Percentiles rank a stretch among this genome's conserved stretches.
phyloP scores from a whole-genome alignment of 495 filamentous ascomycete species.

The Neurospora sublineolata region DNA sequence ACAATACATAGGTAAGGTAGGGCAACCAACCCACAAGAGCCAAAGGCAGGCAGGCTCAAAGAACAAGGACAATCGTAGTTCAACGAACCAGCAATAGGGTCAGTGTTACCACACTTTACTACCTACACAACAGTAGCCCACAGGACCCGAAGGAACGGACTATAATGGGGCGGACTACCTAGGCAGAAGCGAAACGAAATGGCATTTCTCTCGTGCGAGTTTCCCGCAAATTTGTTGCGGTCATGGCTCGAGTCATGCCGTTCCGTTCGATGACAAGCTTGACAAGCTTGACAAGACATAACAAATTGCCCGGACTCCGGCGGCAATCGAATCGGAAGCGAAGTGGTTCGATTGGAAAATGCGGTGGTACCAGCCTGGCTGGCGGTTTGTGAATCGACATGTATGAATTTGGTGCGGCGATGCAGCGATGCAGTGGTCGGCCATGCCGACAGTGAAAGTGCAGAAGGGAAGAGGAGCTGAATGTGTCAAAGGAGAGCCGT shows the following conservation, averaged over 20 bases:
- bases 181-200: neutral
- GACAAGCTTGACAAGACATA: neutral
- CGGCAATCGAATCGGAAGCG: neutral
- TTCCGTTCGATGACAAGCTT: too few relatives aligned
- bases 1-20: too few relatives aligned
- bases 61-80: neutral
- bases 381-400: neutral
- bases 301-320: neutral
- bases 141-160: too few relatives aligned
- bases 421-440: neutral
- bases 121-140: too few relatives aligned
- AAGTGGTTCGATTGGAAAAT: neutral
- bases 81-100: neutral
- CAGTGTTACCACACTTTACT: neutral
- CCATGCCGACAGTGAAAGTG: neutral
- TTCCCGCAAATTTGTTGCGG: neutral
- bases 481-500: neutral
- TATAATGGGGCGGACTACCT: too few relatives aligned
- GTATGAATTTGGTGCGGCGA: neutral
- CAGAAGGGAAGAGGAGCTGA: neutral
- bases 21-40: too few relatives aligned
- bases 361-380: neutral
- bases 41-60: too few relatives aligned
- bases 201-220: neutral
- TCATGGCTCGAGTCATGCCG: neutral